Evolutionary conservation across 2,329 filamentous ascomycete species (phyloP), one percentile per base, ranked within the genome.

Genomic region (Cercospora brassicicola): DNA sequence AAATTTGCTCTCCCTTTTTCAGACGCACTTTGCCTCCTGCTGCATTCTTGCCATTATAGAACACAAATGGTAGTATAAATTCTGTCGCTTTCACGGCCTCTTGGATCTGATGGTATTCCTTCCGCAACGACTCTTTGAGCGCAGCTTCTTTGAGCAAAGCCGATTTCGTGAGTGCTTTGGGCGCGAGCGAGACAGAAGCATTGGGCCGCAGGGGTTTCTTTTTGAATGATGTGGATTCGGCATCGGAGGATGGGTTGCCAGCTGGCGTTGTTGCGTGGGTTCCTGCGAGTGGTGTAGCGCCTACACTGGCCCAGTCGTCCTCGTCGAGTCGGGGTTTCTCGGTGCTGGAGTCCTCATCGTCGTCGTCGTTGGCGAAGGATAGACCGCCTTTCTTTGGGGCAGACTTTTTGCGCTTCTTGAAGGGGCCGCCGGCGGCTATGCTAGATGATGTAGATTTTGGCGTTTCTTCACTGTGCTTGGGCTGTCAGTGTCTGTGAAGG

Each of bases 11-110:
- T 9, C 95, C 94, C 81, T 99, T 99, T 80, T 93, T 96, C 61
- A 98, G 87, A 67, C 90, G 89, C 59, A 94, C 94, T 13, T 87
- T 87, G 1, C 94, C 94, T 15, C 93, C 93, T 0, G 94, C 91
- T 10, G 91, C 91, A 78, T 96, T 94, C 23, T 92, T 92, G 15
- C 95, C 95, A 73, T 98, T 94, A 81, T 97, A 98, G 78, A 98
- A 98, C 3, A 98, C 92, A 79, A 98, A 99, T 0, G 95, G 95
- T 33, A 99, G 90, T 15, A 91, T 86, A 64, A 99, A 91, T 76
- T 97, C 94, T 8, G 93, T 94, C 20, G 88, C 88, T 81, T 96
- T 97, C 72, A 98, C 91, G 0, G 89, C 88, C 69, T 96, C 92
- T 78, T 97, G 95, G 67, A 94, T 86, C 9, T 84, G 84, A 56